These are phyloP conservation scores for Suhomyces bolitotheri DNA, from an alignment of 1,139 yeast species.

Conservation along the genomic window DNA sequence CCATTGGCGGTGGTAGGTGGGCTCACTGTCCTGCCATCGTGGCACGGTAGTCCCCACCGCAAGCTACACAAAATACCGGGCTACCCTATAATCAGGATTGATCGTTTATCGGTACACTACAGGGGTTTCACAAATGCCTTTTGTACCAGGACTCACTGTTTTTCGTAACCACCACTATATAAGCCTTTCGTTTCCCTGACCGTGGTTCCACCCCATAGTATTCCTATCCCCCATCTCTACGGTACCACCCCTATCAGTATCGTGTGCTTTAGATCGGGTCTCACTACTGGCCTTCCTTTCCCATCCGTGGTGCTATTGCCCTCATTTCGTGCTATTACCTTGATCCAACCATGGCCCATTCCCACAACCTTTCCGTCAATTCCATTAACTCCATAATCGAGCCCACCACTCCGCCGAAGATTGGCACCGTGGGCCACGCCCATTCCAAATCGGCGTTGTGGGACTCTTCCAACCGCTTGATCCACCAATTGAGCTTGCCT, in stretches of 20 bases:
- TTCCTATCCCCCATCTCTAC: conserved; percentile 1
- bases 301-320: neutral
- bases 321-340: neutral
- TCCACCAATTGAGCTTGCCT: conserved; percentile 31
- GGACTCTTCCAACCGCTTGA: conserved; percentile 31
- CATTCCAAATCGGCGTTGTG: conserved; percentile 26
- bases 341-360: conserved; percentile 24
- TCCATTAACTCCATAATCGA: conserved; percentile 39
- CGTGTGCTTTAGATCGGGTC: no score
- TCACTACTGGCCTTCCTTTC: neutral
- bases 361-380: conserved; percentile 39
- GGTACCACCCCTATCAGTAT: conserved; percentile 2
- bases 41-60: conserved; percentile 6
- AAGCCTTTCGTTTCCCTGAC: conserved; percentile 5
- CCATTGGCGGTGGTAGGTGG: neutral
- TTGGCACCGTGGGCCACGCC: conserved; percentile 6
- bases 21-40: neutral
- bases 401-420: conserved; percentile 43
- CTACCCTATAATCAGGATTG: conserved; percentile 13
- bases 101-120: conserved; percentile 11
- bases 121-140: conserved; percentile 9
- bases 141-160: conserved; percentile 9
- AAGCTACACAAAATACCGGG: conserved; percentile 12
- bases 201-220: neutral
- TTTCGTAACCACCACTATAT: conserved; percentile 7